Percentiles rank a stretch among this genome's conserved stretches.
These are phyloP conservation scores for Porphyridium purpureum DNA, from an alignment of 23 red algal genomes.

Conservation along the genomic window DNA sequence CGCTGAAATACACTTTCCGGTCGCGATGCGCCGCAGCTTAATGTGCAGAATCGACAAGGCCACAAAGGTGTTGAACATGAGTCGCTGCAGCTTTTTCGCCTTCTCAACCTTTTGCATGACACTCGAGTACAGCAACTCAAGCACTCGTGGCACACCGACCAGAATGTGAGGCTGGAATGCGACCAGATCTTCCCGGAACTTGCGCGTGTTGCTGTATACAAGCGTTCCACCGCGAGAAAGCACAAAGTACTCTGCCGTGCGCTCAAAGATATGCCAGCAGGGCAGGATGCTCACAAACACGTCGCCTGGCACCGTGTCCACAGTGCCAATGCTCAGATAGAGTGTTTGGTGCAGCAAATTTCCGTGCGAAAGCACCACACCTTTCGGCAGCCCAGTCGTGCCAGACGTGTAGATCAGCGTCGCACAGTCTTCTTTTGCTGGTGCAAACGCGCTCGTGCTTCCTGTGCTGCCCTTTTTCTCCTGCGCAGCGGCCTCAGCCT, in stretches of 20 bases:
- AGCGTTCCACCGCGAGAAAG: slow-evolving; percentile 40
- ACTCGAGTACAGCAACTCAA: slow-evolving; percentile 62
- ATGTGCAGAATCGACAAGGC: slow-evolving; percentile 31
- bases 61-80: slow-evolving; percentile 27
- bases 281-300: slow-evolving; percentile 79
- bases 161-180: slow-evolving; percentile 44
- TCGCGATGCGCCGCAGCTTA: slow-evolving; percentile 7
- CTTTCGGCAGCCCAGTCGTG: slow-evolving; percentile 87
- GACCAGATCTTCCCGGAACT: slow-evolving; percentile 66
- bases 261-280: slow-evolving; percentile 97
- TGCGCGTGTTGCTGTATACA: slow-evolving; percentile 69
- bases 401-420: slow-evolving; percentile 83
- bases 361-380: slow-evolving; percentile 61
- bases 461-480: too few species aligned
- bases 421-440: slow-evolving; percentile 65
- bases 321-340: slow-evolving; percentile 22
- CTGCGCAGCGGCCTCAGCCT: neutral
- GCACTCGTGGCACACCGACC: slow-evolving; percentile 75
- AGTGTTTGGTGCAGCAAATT: slow-evolving; percentile 60
- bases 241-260: slow-evolving; percentile 50
- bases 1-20: slow-evolving; percentile 12
- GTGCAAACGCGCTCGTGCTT: neutral
- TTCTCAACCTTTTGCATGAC: slow-evolving; percentile 43
- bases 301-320: slow-evolving; percentile 48
- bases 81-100: too few species aligned